These are phyloP conservation scores for Orbilia blumenaviensis DNA, from an alignment of 2,329 filamentous ascomycete species.

Conservation along the genomic window DNA sequence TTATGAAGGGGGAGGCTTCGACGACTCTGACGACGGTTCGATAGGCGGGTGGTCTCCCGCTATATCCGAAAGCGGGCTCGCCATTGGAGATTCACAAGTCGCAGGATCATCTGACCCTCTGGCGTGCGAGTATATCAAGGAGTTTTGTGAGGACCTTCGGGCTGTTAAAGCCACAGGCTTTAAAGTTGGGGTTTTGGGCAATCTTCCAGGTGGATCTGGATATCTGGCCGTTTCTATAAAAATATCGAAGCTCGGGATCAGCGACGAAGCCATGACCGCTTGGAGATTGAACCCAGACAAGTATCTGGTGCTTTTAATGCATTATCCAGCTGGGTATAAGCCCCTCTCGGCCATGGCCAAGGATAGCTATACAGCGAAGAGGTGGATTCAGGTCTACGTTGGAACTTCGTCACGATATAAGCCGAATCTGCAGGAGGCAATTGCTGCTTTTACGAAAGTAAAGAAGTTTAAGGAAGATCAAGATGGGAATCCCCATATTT, in stretches of 20 bases:
- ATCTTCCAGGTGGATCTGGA: conserved; percentile 62
- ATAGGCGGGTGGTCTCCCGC: conserved; percentile 55
- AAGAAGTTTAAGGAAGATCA: conserved; percentile 57
- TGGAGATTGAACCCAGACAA: conserved; percentile 75
- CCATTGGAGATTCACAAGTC: conserved; percentile 34
- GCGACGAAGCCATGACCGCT: conserved; percentile 76
- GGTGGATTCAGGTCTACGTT: conserved; percentile 69
- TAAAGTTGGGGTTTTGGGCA: conserved; percentile 70
- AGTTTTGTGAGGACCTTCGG: conserved; percentile 70
- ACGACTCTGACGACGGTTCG: conserved; percentile 60
- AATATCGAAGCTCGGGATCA: conserved; percentile 75
- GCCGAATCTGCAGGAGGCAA: conserved; percentile 69
- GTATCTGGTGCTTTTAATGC: conserved; percentile 78
- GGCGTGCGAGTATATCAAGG: conserved; percentile 43
- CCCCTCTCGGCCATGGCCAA: conserved; percentile 67
- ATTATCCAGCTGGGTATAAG: conserved; percentile 71
- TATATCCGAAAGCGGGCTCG: conserved; percentile 50
- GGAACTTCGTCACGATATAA: conserved; percentile 78
- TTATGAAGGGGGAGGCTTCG: conserved; percentile 60
- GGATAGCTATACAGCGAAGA: conserved; percentile 60
- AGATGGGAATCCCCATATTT: conserved; percentile 46
- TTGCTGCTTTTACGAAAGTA: conserved; percentile 65
- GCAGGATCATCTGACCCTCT: conserved; percentile 44
- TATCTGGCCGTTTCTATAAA: conserved; percentile 75
- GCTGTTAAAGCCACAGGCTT: conserved; percentile 73